phyloP scores from a whole-genome alignment of 2,329 filamentous ascomycete genomes.

The Claviceps capensis region DNA sequence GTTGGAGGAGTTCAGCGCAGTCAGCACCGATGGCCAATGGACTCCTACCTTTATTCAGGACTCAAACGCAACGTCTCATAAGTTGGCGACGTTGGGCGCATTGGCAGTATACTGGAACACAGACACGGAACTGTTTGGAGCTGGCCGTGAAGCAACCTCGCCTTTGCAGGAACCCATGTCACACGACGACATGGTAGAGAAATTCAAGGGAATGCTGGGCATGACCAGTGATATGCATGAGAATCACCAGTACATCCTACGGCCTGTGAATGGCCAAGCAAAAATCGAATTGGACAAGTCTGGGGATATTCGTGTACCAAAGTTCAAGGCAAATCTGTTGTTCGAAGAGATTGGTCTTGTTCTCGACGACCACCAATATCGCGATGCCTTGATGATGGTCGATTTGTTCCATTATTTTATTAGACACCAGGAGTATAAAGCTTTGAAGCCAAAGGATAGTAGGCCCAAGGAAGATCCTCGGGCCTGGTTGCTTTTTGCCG shows the following conservation, averaged over 20 bases:
- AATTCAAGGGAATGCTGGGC: conserved; percentile 70
- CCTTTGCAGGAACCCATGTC: conserved; percentile 41
- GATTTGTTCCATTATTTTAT: conserved; percentile 98
- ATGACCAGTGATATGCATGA: conserved; percentile 43
- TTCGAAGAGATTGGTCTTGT: conserved; percentile 98
- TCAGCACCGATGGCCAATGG: conserved; percentile 93
- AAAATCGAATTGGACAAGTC: conserved; percentile 94
- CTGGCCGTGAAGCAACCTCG: conserved; percentile 53
- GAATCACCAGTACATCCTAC: conserved; percentile 84
- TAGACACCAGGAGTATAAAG: conserved; percentile 93
- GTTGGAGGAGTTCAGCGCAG: conserved; percentile 88
- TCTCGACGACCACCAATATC: conserved; percentile 95
- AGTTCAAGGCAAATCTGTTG: conserved; percentile 77
- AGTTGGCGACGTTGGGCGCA: conserved; percentile 79
- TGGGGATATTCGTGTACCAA: conserved; percentile 62
- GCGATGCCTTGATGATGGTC: conserved; percentile 93
- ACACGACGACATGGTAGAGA: conserved; percentile 64
- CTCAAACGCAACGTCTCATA: conserved; percentile 71
- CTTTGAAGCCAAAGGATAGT: conserved; percentile 68
- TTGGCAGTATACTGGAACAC: conserved; percentile 98
- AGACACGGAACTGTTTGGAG: conserved; percentile 70
- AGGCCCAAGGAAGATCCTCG: conserved; percentile 77
- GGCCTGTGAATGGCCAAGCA: conserved; percentile 87
- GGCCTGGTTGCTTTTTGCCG: conserved; percentile 88
- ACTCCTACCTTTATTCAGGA: conserved; percentile 91